These are phyloP conservation scores for Daldinia eschscholtzii DNA, from an alignment of 2,329 filamentous ascomycete species.

Conservation along the genomic window DNA sequence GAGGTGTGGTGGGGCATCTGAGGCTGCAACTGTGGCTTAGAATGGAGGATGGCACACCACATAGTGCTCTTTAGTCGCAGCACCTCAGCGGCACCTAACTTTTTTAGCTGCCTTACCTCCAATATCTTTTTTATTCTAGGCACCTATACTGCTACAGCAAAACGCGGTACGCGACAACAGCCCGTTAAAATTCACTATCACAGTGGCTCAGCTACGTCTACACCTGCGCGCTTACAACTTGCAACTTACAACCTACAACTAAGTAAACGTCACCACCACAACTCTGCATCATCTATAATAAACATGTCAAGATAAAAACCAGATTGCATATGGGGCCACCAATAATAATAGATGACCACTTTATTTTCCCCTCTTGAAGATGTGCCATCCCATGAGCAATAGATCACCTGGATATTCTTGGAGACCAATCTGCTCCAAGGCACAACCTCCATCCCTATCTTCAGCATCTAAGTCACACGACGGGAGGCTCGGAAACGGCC, in stretches of 20 bases:
- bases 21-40: conserved; percentile 40
- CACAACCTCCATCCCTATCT: conserved; percentile 16
- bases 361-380: conserved; percentile 2
- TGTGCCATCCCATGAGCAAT: conserved; percentile 22
- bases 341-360: conserved; percentile 24
- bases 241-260: conserved; percentile 1
- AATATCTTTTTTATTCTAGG: neutral
- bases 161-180: conserved; percentile 18
- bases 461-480: conserved; percentile 23
- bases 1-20: conserved; percentile 18
- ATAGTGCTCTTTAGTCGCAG: neutral
- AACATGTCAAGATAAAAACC: conserved; percentile 28
- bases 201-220: conserved; percentile 39
- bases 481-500: conserved; percentile 30
- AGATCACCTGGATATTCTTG: conserved; percentile 31
- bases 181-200: neutral
- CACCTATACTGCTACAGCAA: neutral
- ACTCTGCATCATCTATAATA: conserved; percentile 16
- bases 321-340: conserved; percentile 40
- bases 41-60: conserved; percentile 5
- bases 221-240: conserved; percentile 31
- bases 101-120: conserved; percentile 9
- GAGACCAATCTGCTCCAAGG: conserved; percentile 23
- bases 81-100: neutral
- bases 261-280: conserved; percentile 34